Conservation (phyloP, 768 basidiomycete genomes). For the Podaxis sp. region DNA sequence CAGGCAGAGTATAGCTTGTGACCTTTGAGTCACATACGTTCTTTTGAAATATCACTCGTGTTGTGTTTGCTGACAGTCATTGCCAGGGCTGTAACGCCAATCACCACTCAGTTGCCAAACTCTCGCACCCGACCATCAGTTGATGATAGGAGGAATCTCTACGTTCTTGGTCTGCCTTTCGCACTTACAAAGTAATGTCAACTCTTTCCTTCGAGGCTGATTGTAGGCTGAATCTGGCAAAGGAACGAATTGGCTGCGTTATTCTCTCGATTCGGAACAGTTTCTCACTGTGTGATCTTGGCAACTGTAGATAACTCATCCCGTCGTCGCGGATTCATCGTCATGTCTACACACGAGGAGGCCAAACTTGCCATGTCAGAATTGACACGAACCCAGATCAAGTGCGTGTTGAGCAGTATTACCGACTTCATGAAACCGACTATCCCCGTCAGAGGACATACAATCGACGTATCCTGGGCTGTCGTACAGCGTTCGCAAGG, state of each 20-base stretch:
- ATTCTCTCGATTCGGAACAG: slow-evolving; percentile 66
- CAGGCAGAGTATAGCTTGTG: neutral
- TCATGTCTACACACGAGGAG: slow-evolving; percentile 74
- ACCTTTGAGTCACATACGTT: slow-evolving; percentile 3
- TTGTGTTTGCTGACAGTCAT: slow-evolving; percentile 20
- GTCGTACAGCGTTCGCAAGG: slow-evolving; percentile 87
- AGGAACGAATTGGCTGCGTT: slow-evolving; percentile 59
- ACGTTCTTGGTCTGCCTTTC: slow-evolving; percentile 82
- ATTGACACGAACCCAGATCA: slow-evolving; percentile 67
- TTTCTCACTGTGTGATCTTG: slow-evolving; percentile 76
- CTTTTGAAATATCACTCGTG: slow-evolving; percentile 18
- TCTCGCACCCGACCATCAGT: slow-evolving; percentile 26
- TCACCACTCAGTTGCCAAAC: slow-evolving; percentile 25
- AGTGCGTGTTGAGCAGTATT: slow-evolving; percentile 39
- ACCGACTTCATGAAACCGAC: slow-evolving; percentile 11
- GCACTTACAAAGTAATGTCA: slow-evolving; percentile 67
- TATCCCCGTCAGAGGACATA: slow-evolving; percentile 55
- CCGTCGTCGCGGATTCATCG: slow-evolving; percentile 79
- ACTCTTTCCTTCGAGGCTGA: neutral
- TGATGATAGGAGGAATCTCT: slow-evolving; percentile 75
- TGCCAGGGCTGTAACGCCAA: slow-evolving; percentile 38
- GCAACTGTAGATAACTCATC: slow-evolving; percentile 85
- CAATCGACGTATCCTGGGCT: slow-evolving; percentile 83
- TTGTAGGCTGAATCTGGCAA: neutral
- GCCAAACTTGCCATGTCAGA: slow-evolving; percentile 67